Conservation (phyloP, 192 early-diverging fungal genomes). For the Tieghemiomyces parasiticus region DNA sequence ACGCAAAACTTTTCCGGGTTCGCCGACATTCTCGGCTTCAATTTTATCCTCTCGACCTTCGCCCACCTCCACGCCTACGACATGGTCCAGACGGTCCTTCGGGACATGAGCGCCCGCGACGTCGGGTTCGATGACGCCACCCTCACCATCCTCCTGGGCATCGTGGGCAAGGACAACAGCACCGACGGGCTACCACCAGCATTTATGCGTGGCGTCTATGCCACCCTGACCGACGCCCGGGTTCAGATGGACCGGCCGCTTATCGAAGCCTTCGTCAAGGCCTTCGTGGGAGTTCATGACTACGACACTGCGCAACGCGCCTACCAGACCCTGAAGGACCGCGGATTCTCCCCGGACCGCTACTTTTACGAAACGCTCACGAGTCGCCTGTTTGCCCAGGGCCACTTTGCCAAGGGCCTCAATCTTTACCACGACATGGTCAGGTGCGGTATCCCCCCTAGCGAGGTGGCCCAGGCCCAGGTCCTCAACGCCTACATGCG, state of each 20-base stretch:
- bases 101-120: not conserved
- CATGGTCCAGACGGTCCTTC: not conserved
- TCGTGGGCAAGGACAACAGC: not conserved
- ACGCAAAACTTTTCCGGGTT: not conserved
- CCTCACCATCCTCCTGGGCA: not conserved
- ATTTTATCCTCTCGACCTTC: not conserved
- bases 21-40: not conserved
- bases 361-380: not conserved
- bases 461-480: not conserved
- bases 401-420: not conserved
- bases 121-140: not conserved
- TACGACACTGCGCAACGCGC: not conserved
- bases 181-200: too few relatives aligned
- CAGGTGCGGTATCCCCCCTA: not conserved
- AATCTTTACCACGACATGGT: not conserved
- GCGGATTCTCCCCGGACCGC: not conserved
- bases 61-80: not conserved
- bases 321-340: not conserved
- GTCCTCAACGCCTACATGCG: slow-evolving; percentile 1
- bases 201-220: not conserved
- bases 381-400: not conserved
- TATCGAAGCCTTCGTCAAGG: not conserved
- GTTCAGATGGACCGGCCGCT: not conserved
- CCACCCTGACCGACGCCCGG: not conserved
- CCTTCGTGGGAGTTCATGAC: not conserved